phyloP scores from a whole-genome alignment of 2,329 filamentous ascomycete genomes.

The Microdochium trichocladiopsis region DNA sequence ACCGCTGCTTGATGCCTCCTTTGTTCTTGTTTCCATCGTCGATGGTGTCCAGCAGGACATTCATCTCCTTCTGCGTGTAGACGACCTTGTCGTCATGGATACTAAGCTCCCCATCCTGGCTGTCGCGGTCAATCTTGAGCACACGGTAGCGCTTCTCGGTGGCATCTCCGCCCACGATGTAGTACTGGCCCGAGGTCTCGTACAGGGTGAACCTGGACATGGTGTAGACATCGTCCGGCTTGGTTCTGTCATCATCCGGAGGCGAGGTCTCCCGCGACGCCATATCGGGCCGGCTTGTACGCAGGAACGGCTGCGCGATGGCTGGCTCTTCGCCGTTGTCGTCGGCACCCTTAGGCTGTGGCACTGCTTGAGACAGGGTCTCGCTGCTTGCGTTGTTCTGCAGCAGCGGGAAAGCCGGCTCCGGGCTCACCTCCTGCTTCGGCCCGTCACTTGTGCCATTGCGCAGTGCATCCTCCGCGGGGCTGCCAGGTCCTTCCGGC shows the following conservation, averaged over 20 bases:
- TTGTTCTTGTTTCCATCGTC: slow-evolving; percentile 90
- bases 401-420: slow-evolving; percentile 29
- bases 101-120: slow-evolving; percentile 68
- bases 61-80: slow-evolving; percentile 89
- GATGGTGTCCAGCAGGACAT: slow-evolving; percentile 84
- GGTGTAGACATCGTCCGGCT: slow-evolving; percentile 33
- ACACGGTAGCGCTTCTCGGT: slow-evolving; percentile 85
- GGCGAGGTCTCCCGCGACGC: slow-evolving; percentile 9
- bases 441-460: background rate
- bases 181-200: slow-evolving; percentile 88
- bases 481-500: background rate
- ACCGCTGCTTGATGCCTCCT: slow-evolving; percentile 83
- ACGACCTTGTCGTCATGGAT: slow-evolving; percentile 93
- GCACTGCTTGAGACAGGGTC: slow-evolving; percentile 20
- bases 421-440: slow-evolving; percentile 1
- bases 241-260: background rate
- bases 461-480: background rate
- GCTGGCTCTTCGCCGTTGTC: slow-evolving; percentile 53
- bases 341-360: slow-evolving; percentile 14
- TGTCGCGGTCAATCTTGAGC: slow-evolving; percentile 88
- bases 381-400: slow-evolving; percentile 33
- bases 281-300: slow-evolving; percentile 45
- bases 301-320: slow-evolving; percentile 49
- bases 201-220: slow-evolving; percentile 99
- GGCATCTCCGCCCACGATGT: slow-evolving; percentile 88